These are phyloP conservation scores for Verbascum thapsus DNA, from an alignment of 257 asterid genomes.

Conservation along the genomic window DNA sequence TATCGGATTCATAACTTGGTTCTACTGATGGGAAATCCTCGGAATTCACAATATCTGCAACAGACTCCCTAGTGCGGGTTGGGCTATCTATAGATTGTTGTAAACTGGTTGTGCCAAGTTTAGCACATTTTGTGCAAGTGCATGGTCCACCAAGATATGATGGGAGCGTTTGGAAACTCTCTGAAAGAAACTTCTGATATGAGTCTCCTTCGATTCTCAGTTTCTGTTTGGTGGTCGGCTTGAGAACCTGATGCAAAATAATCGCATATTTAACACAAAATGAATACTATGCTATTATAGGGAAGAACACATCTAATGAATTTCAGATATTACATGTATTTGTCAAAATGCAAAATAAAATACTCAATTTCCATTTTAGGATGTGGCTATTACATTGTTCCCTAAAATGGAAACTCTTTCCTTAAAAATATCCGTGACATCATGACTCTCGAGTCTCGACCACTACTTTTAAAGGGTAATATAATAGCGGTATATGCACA, in stretches of 20 bases:
- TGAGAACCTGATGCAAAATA: slow-evolving; percentile 61
- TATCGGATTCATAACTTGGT: slow-evolving; percentile 38
- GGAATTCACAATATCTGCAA: slow-evolving; percentile 26
- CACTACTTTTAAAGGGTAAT: no score
- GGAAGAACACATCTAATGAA: no score
- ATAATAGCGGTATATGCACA: no score
- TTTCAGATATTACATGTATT: no score
- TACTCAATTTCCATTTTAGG: no score
- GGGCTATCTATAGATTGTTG: slow-evolving; percentile 26
- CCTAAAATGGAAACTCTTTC: no score
- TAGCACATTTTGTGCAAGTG: slow-evolving; percentile 64
- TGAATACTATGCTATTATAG: slow-evolving; percentile 3
- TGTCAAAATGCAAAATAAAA: no score
- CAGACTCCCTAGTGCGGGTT: slow-evolving; percentile 29
- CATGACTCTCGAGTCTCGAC: no score
- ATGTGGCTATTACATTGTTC: no score
- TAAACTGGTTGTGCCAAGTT: slow-evolving; percentile 29
- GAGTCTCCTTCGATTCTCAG: slow-evolving; percentile 76
- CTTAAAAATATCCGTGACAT: no score
- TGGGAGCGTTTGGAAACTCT: slow-evolving; percentile 60
- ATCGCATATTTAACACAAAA: slow-evolving; percentile 4
- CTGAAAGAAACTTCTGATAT: slow-evolving; percentile 56
- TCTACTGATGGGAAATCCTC: slow-evolving; percentile 39
- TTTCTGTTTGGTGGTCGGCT: slow-evolving; percentile 78
- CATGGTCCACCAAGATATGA: slow-evolving; percentile 84